These are phyloP conservation scores for Phaeosphaeria sp. DNA, from an alignment of 2,329 filamentous ascomycete genomes.

Conservation along the genomic window DNA sequence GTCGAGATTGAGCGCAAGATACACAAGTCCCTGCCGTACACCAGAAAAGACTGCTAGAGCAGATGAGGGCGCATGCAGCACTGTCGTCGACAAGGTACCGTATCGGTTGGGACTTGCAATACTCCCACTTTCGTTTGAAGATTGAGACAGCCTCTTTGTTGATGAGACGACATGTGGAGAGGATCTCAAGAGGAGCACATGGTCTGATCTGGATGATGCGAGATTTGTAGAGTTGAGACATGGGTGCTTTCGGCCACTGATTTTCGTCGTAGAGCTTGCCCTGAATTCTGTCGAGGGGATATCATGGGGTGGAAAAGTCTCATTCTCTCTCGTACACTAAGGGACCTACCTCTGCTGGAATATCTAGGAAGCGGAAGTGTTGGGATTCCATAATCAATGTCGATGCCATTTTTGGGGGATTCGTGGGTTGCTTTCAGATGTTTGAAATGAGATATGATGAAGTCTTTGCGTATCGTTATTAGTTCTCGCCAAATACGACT, in stretches of 20 bases:
- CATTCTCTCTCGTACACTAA: constrained; percentile 12
- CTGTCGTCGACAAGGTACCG: constrained; percentile 20
- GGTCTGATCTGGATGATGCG: constrained; percentile 12
- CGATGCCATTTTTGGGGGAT: constrained; percentile 11
- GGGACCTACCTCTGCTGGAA: constrained; percentile 15
- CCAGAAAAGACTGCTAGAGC: constrained; percentile 6
- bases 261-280: constrained; percentile 1
- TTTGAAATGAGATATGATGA: too few species aligned
- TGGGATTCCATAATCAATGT: constrained; percentile 1
- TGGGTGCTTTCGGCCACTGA: constrained; percentile 11
- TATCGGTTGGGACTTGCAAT: constrained; percentile 8
- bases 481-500: too few species aligned
- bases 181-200: constrained; percentile 5
- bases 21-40: constrained; percentile 1
- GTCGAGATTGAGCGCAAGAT: constrained; percentile 2
- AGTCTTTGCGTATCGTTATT: too few species aligned
- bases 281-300: constrained; percentile 12
- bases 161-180: constrained; percentile 12
- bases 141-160: constrained; percentile 14
- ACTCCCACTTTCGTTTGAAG: constrained; percentile 13
- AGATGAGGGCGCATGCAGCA: constrained; percentile 14
- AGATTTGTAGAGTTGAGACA: constrained; percentile 9
- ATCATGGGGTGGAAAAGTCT: constrained; percentile 10
- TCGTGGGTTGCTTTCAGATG: too few species aligned
- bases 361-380: constrained; percentile 16